Conservation (phyloP, 2,329 filamentous ascomycete species). For the Samsoniella hepiali region DNA sequence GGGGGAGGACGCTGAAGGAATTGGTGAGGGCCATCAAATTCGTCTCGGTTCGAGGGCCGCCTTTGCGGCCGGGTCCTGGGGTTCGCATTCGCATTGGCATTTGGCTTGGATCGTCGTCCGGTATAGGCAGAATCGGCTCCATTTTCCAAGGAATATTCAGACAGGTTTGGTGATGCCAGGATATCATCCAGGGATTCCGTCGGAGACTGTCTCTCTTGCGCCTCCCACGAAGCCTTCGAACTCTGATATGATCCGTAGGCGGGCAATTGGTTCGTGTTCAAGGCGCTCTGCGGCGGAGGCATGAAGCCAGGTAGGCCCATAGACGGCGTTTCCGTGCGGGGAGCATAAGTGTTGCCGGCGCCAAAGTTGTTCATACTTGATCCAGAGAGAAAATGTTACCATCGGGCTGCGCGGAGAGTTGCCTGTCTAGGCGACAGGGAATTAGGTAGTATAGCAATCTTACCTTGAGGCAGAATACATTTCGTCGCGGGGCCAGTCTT, state of each 20-base stretch:
- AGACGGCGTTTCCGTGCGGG: conserved; percentile 40
- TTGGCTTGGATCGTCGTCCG: conserved; percentile 42
- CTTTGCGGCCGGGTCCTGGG: conserved; percentile 57
- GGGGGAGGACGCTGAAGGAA: conserved; percentile 70
- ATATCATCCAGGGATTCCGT: conserved; percentile 58
- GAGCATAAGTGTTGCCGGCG: conserved; percentile 15
- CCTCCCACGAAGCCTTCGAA: conserved; percentile 45
- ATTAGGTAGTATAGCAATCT: conserved; percentile 5
- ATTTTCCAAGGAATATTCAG: conserved; percentile 59
- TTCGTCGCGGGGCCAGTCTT: conserved; percentile 18
- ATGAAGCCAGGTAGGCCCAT: conserved; percentile 40
- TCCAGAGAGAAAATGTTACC: conserved; percentile 8
- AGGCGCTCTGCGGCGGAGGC: conserved; percentile 41
- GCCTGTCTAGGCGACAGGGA: not conserved
- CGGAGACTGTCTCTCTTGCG: conserved; percentile 51
- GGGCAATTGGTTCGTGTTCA: conserved; percentile 31
- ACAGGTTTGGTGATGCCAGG: conserved; percentile 54
- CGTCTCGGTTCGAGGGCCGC: conserved; percentile 76
- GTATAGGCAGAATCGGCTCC: conserved; percentile 39
- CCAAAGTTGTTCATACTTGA: conserved; percentile 14
- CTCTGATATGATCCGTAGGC: conserved; percentile 39
- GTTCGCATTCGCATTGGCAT: conserved; percentile 22
- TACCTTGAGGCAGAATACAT: conserved; percentile 18
- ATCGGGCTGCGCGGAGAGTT: not conserved
- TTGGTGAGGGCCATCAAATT: conserved; percentile 85